Percentiles rank a stretch among this genome's conserved stretches.
phyloP scores from a whole-genome alignment of 2,329 filamentous ascomycete species.

The Aureobasidium leucospermi region DNA sequence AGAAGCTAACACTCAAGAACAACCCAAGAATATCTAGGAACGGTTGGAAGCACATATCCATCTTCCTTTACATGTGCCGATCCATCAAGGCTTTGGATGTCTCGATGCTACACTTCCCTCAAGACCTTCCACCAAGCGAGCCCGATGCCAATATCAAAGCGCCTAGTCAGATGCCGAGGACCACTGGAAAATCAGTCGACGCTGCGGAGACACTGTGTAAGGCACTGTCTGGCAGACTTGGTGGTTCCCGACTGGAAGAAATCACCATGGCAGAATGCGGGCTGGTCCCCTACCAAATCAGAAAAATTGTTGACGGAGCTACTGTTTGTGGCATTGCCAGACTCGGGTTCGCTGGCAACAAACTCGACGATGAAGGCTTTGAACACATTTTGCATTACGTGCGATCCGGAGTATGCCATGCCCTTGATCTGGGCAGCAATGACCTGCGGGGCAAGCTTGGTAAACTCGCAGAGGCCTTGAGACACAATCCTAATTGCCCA shows the following conservation, averaged over 20 bases:
- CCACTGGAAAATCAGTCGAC: constrained; percentile 34
- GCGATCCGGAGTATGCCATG: constrained; percentile 69
- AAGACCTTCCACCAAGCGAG: constrained; percentile 25
- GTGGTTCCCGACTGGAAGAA: constrained; percentile 69
- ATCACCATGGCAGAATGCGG: constrained; percentile 76
- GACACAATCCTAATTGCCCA: constrained; percentile 37
- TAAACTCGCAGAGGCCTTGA: constrained; percentile 45
- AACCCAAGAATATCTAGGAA: constrained; percentile 76
- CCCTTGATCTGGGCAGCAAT: constrained; percentile 83
- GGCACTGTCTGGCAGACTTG: constrained; percentile 69
- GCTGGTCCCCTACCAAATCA: constrained; percentile 62
- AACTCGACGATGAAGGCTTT: constrained; percentile 65
- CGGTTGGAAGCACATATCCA: constrained; percentile 83
- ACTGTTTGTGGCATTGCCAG: constrained; percentile 69
- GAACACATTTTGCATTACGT: constrained; percentile 71
- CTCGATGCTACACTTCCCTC: constrained; percentile 74
- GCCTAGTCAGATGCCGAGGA: constrained; percentile 15
- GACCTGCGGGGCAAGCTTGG: constrained; percentile 48
- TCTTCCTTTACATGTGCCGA: constrained; percentile 85
- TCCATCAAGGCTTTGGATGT: constrained; percentile 81
- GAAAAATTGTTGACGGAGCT: constrained; percentile 73
- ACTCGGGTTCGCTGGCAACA: constrained; percentile 76
- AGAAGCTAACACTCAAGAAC: constrained; percentile 81
- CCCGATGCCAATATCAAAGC: constrained; percentile 19
- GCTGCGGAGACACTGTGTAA: constrained; percentile 62